Percentiles rank a stretch among this genome's conserved stretches.
Conservation (phyloP, 2,329 filamentous ascomycete genomes). For the Elsinoe australis region DNA sequence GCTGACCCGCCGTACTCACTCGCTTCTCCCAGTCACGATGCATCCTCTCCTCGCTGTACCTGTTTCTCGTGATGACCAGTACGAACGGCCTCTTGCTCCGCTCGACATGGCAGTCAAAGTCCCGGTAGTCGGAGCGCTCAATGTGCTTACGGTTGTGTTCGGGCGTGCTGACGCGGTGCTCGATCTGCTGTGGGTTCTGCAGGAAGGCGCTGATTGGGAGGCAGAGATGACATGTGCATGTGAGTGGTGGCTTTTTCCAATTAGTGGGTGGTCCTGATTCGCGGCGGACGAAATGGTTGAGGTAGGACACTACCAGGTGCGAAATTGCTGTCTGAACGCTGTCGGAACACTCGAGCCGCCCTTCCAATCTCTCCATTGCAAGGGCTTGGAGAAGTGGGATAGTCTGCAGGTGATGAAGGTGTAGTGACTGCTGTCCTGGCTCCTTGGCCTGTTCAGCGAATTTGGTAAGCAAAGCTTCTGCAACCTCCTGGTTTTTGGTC, state of each 20-base stretch:
- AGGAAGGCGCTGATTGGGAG: neutral
- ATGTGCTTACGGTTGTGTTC: neutral
- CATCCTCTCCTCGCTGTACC: neutral
- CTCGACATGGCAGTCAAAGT: neutral
- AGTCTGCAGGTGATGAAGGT: neutral
- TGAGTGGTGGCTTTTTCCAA: neutral
- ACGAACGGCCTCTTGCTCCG: neutral
- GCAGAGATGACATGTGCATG: neutral
- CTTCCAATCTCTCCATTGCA: neutral
- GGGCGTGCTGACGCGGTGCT: neutral
- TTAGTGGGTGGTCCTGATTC: neutral
- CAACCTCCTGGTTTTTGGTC: neutral
- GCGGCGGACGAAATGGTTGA: neutral
- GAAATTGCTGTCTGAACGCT: too few species aligned
- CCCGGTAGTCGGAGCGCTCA: neutral
- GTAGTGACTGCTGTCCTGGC: neutral
- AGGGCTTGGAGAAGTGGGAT: neutral
- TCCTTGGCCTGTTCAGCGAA: neutral
- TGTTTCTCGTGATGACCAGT: neutral
- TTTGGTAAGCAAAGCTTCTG: neutral
- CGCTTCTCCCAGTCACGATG: neutral
- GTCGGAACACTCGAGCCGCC: neutral
- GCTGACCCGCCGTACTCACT: neutral
- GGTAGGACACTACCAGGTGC: neutral
- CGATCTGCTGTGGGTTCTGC: neutral